A percentile compares a stretch with the other conserved stretches of the same genome.
Conservation (phyloP, 2,329 filamentous ascomycete species). For the Lachnum nothofagi region DNA sequence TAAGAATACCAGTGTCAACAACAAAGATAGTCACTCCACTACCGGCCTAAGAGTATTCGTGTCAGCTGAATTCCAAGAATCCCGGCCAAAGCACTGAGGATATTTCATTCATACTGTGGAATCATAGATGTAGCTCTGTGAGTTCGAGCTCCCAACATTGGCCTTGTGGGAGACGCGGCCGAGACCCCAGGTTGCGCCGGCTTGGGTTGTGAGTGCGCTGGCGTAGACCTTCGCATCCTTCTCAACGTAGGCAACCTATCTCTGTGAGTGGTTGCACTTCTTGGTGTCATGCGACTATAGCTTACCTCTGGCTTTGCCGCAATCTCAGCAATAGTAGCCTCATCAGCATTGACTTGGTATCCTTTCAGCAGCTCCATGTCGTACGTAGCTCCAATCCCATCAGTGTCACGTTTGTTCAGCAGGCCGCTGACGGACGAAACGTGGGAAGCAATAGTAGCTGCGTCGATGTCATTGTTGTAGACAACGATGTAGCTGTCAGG, state of each 20-base stretch:
- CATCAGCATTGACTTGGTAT: conserved; percentile 27
- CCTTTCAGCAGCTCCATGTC: conserved; percentile 26
- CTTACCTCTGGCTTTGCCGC: conserved; percentile 27
- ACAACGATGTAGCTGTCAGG: conserved; percentile 60
- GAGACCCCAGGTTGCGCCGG: conserved; percentile 31
- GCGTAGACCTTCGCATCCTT: conserved; percentile 30
- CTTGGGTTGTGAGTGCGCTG: conserved; percentile 27
- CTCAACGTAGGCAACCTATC: conserved; percentile 30
- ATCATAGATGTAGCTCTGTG: conserved; percentile 33
- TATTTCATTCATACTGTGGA: too few relatives aligned
- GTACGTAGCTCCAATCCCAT: conserved; percentile 26
- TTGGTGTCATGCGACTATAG: neutral
- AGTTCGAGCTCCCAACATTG: too few relatives aligned
- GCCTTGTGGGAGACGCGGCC: conserved; percentile 31
- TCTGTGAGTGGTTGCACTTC: neutral
- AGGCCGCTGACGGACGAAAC: conserved; percentile 44
- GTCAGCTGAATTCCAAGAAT: too few relatives aligned
- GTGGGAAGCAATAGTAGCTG: conserved; percentile 46
- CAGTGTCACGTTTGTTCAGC: conserved; percentile 50
- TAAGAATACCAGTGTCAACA: conserved; percentile 35
- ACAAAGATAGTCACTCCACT: conserved; percentile 33
- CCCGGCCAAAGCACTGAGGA: too few relatives aligned
- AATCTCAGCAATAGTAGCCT: conserved; percentile 26
- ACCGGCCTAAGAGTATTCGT: too few relatives aligned
- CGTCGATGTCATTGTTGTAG: conserved; percentile 51